phyloP scores from a whole-genome alignment of 257 asterid genomes.

The Prunella vulgaris region DNA sequence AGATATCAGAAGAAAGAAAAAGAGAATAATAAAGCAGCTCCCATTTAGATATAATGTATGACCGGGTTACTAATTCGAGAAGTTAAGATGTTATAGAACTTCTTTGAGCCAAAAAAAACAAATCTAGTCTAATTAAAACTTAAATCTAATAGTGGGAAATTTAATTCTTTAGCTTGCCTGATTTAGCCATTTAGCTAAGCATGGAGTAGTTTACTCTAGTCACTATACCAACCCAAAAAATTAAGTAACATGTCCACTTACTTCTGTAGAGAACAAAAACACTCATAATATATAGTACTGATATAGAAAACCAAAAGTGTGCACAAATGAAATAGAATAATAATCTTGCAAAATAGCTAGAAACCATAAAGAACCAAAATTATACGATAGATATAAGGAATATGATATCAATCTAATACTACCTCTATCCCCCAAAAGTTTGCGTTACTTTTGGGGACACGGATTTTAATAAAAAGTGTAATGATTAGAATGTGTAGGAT shows the following conservation, averaged over 20 bases:
- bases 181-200: background rate
- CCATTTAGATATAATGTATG: background rate
- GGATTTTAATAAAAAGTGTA: too few relatives aligned
- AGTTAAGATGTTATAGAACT: background rate
- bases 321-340: background rate
- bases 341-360: background rate
- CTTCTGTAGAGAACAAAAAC: background rate
- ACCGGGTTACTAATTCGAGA: background rate
- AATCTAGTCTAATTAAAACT: background rate
- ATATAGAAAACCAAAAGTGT: background rate
- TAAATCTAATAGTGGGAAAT: background rate
- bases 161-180: background rate
- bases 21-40: background rate
- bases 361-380: background rate
- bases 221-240: background rate
- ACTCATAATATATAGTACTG: background rate
- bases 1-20: background rate
- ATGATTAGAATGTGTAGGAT: too few relatives aligned
- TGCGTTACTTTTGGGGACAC: too few relatives aligned
- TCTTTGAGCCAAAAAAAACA: background rate
- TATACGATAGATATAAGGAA: background rate
- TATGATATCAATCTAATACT: background rate
- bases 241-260: background rate
- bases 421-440: too few relatives aligned
- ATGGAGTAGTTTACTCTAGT: background rate